These are phyloP conservation scores for Fusarium newnesense DNA, from an alignment of 2,329 filamentous ascomycete species.

Conservation along the genomic window DNA sequence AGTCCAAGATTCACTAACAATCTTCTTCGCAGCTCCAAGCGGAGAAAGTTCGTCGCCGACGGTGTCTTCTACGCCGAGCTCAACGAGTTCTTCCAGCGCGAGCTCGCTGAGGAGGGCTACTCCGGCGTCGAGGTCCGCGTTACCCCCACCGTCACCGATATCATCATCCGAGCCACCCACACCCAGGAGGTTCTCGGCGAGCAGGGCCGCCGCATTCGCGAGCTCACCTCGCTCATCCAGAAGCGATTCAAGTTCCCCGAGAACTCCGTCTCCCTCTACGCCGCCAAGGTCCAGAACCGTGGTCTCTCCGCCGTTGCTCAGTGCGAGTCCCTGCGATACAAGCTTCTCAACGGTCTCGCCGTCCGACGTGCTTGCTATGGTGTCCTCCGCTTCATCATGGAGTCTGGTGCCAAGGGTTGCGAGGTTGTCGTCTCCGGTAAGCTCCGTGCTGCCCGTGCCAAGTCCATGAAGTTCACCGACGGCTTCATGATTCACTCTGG, in stretches of 20 bases:
- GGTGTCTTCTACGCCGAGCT: conserved; percentile 99
- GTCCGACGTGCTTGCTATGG: conserved; percentile 99
- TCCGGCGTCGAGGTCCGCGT: conserved; percentile 99
- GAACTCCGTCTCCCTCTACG: conserved; percentile 99
- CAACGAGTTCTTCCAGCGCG: conserved; percentile 99
- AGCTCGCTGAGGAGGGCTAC: conserved; percentile 99
- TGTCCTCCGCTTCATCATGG: conserved; percentile 99
- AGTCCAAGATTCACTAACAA: conserved; percentile 34
- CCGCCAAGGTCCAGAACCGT: conserved; percentile 99
- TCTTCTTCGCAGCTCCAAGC: conserved; percentile 75
- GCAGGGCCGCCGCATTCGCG: conserved; percentile 99
- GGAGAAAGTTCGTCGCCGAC: conserved; percentile 95
- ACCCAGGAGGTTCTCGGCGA: conserved; percentile 99
- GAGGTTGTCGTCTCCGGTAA: conserved; percentile 99
- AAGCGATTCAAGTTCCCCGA: conserved; percentile 99
- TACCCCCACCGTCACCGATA: conserved; percentile 99
- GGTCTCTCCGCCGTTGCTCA: conserved; percentile 99
- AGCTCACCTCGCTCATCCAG: conserved; percentile 99
- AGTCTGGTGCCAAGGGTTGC: conserved; percentile 99
- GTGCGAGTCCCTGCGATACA: conserved; percentile 99
- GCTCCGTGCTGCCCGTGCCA: conserved; percentile 97
- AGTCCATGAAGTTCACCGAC: conserved; percentile 99
- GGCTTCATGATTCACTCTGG: conserved; percentile 99
- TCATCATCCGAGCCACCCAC: conserved; percentile 99
- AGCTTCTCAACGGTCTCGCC: conserved; percentile 99